These are phyloP conservation scores for Colletotrichum eremochloae DNA, from an alignment of 2,329 filamentous ascomycete species.

Conservation along the genomic window DNA sequence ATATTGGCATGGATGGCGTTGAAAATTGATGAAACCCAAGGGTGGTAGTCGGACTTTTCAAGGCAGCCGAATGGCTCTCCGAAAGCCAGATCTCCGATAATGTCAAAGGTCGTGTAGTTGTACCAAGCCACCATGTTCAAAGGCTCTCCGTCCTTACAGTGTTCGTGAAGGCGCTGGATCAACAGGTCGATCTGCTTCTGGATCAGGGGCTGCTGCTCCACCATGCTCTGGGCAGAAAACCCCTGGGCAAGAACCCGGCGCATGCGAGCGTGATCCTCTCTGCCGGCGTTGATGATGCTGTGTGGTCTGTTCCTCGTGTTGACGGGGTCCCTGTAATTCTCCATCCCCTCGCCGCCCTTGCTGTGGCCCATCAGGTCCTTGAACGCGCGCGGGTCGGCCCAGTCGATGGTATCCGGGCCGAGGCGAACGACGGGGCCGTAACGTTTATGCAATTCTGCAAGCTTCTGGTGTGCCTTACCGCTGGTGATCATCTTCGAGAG, in stretches of 20 bases:
- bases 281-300: conserved; percentile 34
- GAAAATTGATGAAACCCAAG: conserved; percentile 48
- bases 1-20: conserved; percentile 17
- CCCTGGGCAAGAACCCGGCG: conserved; percentile 47
- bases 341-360: conserved; percentile 24
- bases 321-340: conserved; percentile 31
- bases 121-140: conserved; percentile 37
- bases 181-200: conserved; percentile 48
- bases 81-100: conserved; percentile 50
- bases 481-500: conserved; percentile 8
- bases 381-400: conserved; percentile 52
- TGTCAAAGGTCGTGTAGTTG: conserved; percentile 49
- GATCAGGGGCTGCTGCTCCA: conserved; percentile 50
- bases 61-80: conserved; percentile 50
- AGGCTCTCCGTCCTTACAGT: conserved; percentile 24
- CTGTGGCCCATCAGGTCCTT: conserved; percentile 56
- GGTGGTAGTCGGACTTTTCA: conserved; percentile 45
- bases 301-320: conserved; percentile 26
- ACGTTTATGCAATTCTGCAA: conserved; percentile 38
- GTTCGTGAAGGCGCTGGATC: conserved; percentile 49
- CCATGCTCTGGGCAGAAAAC: conserved; percentile 50
- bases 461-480: conserved; percentile 21
- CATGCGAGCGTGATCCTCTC: conserved; percentile 44
- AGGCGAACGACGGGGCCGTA: conserved; percentile 56
- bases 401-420: conserved; percentile 55